These are phyloP conservation scores for Kodamaea restingae DNA, from an alignment of 805 yeast species.

Conservation along the genomic window DNA sequence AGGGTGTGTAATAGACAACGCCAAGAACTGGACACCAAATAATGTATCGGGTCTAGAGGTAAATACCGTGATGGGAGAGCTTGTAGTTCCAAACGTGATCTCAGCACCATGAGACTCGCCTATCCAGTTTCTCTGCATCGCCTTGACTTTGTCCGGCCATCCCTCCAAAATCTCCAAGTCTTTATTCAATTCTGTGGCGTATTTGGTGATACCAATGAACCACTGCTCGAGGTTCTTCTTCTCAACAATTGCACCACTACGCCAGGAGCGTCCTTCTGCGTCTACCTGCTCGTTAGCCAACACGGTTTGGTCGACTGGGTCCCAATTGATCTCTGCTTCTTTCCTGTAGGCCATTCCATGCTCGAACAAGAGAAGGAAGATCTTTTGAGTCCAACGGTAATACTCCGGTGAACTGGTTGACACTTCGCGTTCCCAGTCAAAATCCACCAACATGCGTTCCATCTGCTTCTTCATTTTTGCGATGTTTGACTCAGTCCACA, in stretches of 20 bases:
- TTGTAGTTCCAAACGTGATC: slow-evolving; percentile 43
- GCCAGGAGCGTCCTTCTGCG: slow-evolving; percentile 86
- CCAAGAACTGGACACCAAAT: slow-evolving; percentile 76
- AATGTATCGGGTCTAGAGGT: slow-evolving; percentile 92
- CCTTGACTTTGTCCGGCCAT: slow-evolving; percentile 88
- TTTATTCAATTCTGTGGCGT: slow-evolving; percentile 59
- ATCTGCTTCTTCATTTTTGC: slow-evolving; percentile 81
- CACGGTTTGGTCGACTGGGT: slow-evolving; percentile 92
- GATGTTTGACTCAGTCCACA: slow-evolving; percentile 84
- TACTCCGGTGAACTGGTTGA: slow-evolving; percentile 84
- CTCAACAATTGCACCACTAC: slow-evolving; percentile 94
- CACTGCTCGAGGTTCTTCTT: slow-evolving; percentile 80
- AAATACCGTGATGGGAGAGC: slow-evolving; percentile 47
- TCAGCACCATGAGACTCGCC: slow-evolving; percentile 83
- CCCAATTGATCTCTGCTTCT: slow-evolving; percentile 94
- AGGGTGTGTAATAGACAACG: slow-evolving; percentile 71
- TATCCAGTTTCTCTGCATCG: slow-evolving; percentile 94
- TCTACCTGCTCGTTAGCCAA: slow-evolving; percentile 96
- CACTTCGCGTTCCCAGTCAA: slow-evolving; percentile 91
- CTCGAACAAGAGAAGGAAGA: slow-evolving; percentile 69
- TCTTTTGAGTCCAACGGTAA: slow-evolving; percentile 88
- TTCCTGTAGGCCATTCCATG: slow-evolving; percentile 82
- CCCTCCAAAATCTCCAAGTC: slow-evolving; percentile 60
- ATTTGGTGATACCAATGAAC: slow-evolving; percentile 88
- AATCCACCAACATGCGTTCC: slow-evolving; percentile 71